Evolutionary conservation across 257 asterid species (phyloP), one percentile per base, ranked within the genome.

Genomic region (Forsythia viridissima): DNA sequence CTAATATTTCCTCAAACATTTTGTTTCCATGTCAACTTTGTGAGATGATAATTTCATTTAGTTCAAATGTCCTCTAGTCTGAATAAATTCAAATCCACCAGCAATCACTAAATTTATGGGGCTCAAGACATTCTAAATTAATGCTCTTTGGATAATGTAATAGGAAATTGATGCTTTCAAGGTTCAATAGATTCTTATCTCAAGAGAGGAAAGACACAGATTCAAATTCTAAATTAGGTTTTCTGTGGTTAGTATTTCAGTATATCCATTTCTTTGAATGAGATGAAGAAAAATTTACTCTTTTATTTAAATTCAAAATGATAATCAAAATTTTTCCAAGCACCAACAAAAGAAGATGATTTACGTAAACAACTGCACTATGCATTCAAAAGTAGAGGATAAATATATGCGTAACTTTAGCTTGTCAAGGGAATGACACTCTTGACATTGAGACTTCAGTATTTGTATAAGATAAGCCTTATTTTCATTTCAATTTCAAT

Each of bases 221-320:
- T 51, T 51, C 16, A 51, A 51, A 11, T 51, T 51, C 16, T 51
- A 12, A 51, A 51, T 13, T 51, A 51, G n/a, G 16, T 51, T 51
- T 51, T 51, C 59, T 51, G 6, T 51, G 59, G 59, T 15, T 9
- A 76, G 69, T 44, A 39, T 40, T 63, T 51, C 10, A 39, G 4
- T 34, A 30, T 61, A 15, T 42, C 38, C 61, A 63, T 30, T 30
- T 30, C 34, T 12, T 39, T 68, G 69, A 70, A 52, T 15, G 76
- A 43, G 39, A 71, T 41, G 12, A n/a, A 69, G 3, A 41, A 46
- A 46, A 4, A 8, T 8, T 46, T 46, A 5, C 2, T 46, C 55
- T 46, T 46, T 30, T 30, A 30, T 46, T 46, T 67, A 55, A 63
- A 52, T 76, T 76, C 73, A 46, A 70, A 20, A 38, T 76, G 36